Conservation (phyloP, 2,329 filamentous ascomycete genomes). For the Aureobasidium melanogenum region DNA sequence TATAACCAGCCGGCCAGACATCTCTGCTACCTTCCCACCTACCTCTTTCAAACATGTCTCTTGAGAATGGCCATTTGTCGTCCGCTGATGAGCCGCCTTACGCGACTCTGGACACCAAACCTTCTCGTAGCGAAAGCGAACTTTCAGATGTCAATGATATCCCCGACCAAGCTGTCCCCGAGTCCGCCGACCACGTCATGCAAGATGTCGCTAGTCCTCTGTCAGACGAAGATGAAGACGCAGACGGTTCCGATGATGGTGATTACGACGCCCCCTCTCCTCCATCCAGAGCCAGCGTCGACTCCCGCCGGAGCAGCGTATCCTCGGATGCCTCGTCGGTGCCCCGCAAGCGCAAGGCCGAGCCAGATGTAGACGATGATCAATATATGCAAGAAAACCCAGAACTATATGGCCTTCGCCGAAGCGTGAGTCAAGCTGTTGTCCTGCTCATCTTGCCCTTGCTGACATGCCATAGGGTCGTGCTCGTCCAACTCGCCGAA, state of each 20-base stretch:
- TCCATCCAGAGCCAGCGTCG: conserved; percentile 24
- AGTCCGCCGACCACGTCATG: conserved; percentile 30
- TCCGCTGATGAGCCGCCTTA: conserved; percentile 41
- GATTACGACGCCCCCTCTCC: conserved; percentile 67
- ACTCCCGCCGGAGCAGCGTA: conserved; percentile 51
- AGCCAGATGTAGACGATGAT: conserved; percentile 54
- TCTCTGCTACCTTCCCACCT: conserved; percentile 53
- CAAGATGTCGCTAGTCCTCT: conserved; percentile 37
- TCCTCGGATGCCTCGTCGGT: conserved; percentile 63
- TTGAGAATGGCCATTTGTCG: conserved; percentile 58
- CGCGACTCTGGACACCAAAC: conserved; percentile 35
- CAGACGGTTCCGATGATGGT: conserved; percentile 44
- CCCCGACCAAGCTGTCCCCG: conserved; percentile 29
- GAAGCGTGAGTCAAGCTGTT: conserved; percentile 60
- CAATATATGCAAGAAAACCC: conserved; percentile 85
- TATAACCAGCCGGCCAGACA: conserved; percentile 49
- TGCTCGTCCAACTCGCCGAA: conserved; percentile 52
- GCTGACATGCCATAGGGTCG: conserved; percentile 42
- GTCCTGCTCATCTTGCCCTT: conserved; percentile 5
- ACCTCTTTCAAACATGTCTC: conserved; percentile 39
- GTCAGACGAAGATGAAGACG: conserved; percentile 42
- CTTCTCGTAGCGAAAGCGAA: conserved; percentile 62
- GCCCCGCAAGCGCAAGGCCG: conserved; percentile 68
- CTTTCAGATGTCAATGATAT: conserved; percentile 61
- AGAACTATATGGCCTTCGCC: conserved; percentile 84